Evolutionary conservation across 495 filamentous ascomycete genomes (phyloP).

Genomic region (Aspergillus kassunensis): DNA sequence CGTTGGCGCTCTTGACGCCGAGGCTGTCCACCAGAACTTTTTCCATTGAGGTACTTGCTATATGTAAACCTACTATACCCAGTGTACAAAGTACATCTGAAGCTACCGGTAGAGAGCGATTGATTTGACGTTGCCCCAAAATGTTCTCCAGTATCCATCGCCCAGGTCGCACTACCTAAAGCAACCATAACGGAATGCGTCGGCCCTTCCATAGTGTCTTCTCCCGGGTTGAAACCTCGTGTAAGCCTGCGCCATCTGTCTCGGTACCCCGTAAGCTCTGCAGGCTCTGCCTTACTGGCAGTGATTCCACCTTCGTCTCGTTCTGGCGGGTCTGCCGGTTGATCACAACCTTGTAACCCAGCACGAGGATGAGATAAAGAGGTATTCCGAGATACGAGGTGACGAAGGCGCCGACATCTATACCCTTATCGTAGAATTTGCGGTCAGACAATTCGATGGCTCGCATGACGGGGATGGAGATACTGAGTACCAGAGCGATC

Average conservation of each 20-base stretch:
- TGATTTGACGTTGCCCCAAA: too few species aligned
- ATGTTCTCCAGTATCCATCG: neutral
- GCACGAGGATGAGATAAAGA: conserved; percentile 64
- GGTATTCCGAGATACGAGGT: conserved; percentile 76
- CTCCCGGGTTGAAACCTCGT: neutral
- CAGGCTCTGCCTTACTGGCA: neutral
- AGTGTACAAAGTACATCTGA: too few species aligned
- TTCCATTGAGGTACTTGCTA: neutral
- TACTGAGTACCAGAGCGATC: conserved; percentile 58
- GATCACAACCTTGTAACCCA: conserved; percentile 60
- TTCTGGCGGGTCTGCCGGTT: conserved; percentile 31
- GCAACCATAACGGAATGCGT: conserved; percentile 6
- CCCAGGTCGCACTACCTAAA: neutral
- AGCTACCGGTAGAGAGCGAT: neutral
- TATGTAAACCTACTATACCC: neutral
- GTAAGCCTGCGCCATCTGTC: neutral
- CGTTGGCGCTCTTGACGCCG: conserved; percentile 7
- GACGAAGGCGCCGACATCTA: conserved; percentile 64
- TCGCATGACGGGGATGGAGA: conserved; percentile 68
- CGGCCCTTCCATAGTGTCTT: neutral
- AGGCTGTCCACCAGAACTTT: neutral
- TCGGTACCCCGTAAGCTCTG: neutral
- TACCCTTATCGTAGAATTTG: conserved; percentile 33
- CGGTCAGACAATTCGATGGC: conserved; percentile 62
- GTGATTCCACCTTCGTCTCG: neutral